Conservation (phyloP, 257 asterid genomes). For the Solanum habrochaites region DNA sequence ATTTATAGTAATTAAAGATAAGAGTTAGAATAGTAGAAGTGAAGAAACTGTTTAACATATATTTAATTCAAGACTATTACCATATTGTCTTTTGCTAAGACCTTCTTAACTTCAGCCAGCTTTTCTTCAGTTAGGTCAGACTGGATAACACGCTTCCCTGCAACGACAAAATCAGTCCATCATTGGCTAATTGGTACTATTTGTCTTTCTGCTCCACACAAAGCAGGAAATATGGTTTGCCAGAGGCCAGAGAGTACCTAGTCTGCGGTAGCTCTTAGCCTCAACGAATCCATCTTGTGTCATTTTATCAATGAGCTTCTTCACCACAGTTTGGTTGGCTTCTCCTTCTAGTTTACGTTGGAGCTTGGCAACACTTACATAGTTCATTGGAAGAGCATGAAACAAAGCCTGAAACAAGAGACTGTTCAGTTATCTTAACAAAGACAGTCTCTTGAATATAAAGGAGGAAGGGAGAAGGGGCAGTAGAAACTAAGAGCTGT, state of each 20-base stretch:
- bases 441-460: background rate
- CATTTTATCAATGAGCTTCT: conserved; percentile 84
- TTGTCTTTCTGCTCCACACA: background rate
- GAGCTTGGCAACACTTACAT: conserved; percentile 55
- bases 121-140: conserved; percentile 65
- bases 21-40: background rate
- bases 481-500: background rate
- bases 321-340: conserved; percentile 46
- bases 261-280: conserved; percentile 60
- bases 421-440: no score
- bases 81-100: conserved; percentile 42
- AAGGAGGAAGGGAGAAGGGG: background rate
- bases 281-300: conserved; percentile 71
- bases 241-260: conserved; percentile 31
- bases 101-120: conserved; percentile 59
- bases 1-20: background rate
- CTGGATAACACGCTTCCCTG: conserved; percentile 93
- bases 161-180: background rate
- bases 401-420: conserved; percentile 58
- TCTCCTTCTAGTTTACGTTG: conserved; percentile 70
- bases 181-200: background rate
- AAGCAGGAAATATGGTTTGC: background rate
- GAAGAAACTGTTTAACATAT: background rate
- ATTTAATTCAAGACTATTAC: conserved; percentile 14
- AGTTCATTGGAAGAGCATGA: conserved; percentile 84